Evolutionary conservation across 1,139 yeast species (phyloP).

Genomic region (Chernovozyma aurita): DNA sequence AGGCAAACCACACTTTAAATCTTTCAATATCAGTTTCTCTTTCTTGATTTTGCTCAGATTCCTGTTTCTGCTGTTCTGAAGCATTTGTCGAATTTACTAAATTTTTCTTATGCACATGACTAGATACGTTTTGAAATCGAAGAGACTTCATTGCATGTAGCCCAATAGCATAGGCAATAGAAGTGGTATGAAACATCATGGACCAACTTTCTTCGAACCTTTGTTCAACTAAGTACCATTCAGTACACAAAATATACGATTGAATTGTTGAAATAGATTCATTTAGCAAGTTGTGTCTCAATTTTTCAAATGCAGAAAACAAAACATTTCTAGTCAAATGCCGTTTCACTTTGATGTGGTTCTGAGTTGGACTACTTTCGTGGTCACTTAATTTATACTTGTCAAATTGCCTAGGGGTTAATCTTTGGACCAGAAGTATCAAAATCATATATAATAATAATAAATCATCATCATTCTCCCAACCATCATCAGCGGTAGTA

Average conservation of each 20-base stretch:
- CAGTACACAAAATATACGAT: conserved; percentile 48
- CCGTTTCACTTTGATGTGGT: conserved; percentile 22
- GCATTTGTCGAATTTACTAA: conserved; percentile 4
- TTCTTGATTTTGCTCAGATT: conserved; percentile 23
- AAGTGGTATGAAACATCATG: conserved; percentile 45
- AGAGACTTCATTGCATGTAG: conserved; percentile 42
- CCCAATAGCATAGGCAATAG: conserved; percentile 49
- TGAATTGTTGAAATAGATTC: conserved; percentile 46
- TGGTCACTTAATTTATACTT: conserved; percentile 19
- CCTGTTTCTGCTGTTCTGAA: conserved; percentile 11
- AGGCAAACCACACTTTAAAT: conserved; percentile 47
- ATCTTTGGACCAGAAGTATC: conserved; percentile 34
- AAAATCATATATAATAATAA: conserved; percentile 43
- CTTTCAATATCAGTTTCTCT: conserved; percentile 26
- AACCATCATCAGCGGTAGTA: conserved; percentile 28
- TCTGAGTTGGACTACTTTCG: conserved; percentile 10
- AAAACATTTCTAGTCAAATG: conserved; percentile 28
- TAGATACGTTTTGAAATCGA: conserved; percentile 16
- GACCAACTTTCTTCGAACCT: conserved; percentile 49
- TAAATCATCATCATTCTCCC: conserved; percentile 51
- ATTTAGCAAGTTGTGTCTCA: conserved; percentile 42
- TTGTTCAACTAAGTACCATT: conserved; percentile 45
- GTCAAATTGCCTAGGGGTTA: conserved; percentile 33
- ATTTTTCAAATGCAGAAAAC: conserved; percentile 33
- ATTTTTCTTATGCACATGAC: neutral